Evolutionary conservation across 2,329 filamentous ascomycete species (phyloP), one percentile per base, ranked within the genome.

Genomic region (Thielaviopsis euricoi): DNA sequence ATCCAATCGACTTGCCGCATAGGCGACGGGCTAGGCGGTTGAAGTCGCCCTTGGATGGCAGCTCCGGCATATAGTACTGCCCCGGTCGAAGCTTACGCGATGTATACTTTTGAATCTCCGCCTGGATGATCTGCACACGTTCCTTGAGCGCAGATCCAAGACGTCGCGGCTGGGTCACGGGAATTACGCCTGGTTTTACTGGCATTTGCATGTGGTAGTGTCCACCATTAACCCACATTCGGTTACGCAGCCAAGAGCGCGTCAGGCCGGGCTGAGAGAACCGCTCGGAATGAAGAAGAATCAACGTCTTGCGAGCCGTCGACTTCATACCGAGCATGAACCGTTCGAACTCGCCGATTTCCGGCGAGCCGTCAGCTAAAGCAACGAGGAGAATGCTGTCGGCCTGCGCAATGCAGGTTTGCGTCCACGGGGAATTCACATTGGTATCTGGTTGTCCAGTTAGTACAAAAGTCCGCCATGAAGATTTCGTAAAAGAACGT

Each of bases 261-360:
- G 93, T 96, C 40, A 95, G 69, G 0, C 93, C 93, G 4, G 89
- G 84, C 0, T 80, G 77, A 50, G 88, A 95, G 69, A 90, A 97
- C 54, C 90, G 80, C 65, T 98, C 93, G 0, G 86, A 76, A 67
- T 98, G 94, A 2, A 98, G 73, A 23, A 98, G 73, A 0, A 98
- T 89, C 2, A 98, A 75, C 62, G 94, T 87, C 68, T 97, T 98
- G 55, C 91, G 80, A 0, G 93, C 91, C 0, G 93, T 98, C 0
- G 91, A 96, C 70, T 98, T 97, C 76, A 95, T 96, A 0, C 93
- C 94, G 17, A 98, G 78, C 66, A 98, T 80, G 68, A 98, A 96
- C 2, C 93, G 82, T 69, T 98, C 93, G 64, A 97, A 98, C 68
- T 98, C 94, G 49, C 93, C 93, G 63, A 97, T 93, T 51, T 80